Conservation (phyloP, 2,329 filamentous ascomycete genomes). For the Chalaropsis ovoidea region DNA sequence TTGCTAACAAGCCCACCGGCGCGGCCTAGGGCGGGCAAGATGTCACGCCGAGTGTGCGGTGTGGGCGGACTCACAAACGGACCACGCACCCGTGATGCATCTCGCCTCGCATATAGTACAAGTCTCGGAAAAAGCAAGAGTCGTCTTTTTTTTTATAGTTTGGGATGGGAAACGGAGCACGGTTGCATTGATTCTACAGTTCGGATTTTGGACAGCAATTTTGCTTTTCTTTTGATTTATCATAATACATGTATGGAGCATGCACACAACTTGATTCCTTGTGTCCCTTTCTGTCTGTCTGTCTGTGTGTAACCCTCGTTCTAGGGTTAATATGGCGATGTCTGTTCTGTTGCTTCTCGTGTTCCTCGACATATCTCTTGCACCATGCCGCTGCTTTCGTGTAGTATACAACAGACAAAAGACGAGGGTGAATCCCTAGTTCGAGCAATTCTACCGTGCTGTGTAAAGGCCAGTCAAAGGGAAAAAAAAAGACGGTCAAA, state of each 20-base stretch:
- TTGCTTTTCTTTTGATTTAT: slow-evolving; percentile 9
- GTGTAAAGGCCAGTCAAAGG: too few species aligned
- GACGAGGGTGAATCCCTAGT: too few species aligned
- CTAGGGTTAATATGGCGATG: too few species aligned
- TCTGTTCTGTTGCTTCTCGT: too few species aligned
- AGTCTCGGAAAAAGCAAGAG: slow-evolving; percentile 14
- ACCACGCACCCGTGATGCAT: background rate
- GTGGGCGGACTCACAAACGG: background rate
- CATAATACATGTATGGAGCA: slow-evolving; percentile 19
- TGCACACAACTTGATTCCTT: background rate
- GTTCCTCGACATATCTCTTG: too few species aligned
- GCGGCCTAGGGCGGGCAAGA: background rate
- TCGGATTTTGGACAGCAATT: slow-evolving; percentile 3
- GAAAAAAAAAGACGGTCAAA: too few species aligned
- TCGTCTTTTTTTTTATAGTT: slow-evolving; percentile 13
- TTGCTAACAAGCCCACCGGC: slow-evolving; percentile 24
- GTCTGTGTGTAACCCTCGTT: too few species aligned
- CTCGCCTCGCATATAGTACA: slow-evolving; percentile 9
- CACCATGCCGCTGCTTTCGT: too few species aligned
- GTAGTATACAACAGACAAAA: too few species aligned
- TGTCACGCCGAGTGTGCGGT: too few species aligned
- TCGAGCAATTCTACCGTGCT: too few species aligned
- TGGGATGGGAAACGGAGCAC: slow-evolving; percentile 21
- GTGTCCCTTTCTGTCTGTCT: too few species aligned
- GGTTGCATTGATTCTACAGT: slow-evolving; percentile 17